Percentiles rank a stretch among this genome's conserved stretches.
These are phyloP conservation scores for Melanopsichium pennsylvanicum DNA, from an alignment of 1,284 basidiomycete genomes.

Conservation along the genomic window DNA sequence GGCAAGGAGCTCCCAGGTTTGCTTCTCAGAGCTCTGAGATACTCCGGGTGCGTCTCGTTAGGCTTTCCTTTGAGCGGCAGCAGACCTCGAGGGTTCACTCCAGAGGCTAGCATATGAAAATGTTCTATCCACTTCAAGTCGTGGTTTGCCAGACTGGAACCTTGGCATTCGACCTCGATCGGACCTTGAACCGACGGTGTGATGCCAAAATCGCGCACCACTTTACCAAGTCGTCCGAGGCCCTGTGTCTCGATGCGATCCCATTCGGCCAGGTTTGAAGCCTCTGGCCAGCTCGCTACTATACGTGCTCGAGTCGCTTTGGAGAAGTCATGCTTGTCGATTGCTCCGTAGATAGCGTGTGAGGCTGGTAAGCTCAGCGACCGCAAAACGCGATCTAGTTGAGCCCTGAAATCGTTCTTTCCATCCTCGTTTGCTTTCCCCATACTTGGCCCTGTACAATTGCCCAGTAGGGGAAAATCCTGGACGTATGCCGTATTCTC, in stretches of 20 bases:
- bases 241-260: slow-evolving; percentile 51
- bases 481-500: slow-evolving; percentile 62
- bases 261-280: slow-evolving; percentile 44
- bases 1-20: slow-evolving; percentile 22
- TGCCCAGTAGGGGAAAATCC: slow-evolving; percentile 60
- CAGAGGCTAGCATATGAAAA: slow-evolving; percentile 54
- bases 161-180: slow-evolving; percentile 52
- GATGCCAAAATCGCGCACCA: slow-evolving; percentile 41
- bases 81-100: slow-evolving; percentile 23
- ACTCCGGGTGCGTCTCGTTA: slow-evolving; percentile 29
- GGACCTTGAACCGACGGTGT: not conserved
- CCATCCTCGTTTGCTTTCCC: not conserved
- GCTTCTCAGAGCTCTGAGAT: slow-evolving; percentile 4
- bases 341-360: slow-evolving; percentile 26
- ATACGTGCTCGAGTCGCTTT: slow-evolving; percentile 32
- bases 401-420: slow-evolving; percentile 29
- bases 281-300: slow-evolving; percentile 53
- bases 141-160: slow-evolving; percentile 56
- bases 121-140: slow-evolving; percentile 60
- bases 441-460: too few relatives aligned
- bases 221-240: slow-evolving; percentile 48
- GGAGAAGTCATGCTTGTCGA: slow-evolving; percentile 40
- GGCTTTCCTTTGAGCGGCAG: slow-evolving; percentile 41
- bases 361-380: slow-evolving; percentile 45
- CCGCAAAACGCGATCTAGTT: slow-evolving; percentile 41